Evolutionary conservation across 768 basidiomycete genomes (phyloP), one percentile per base, ranked within the genome.

Genomic region (Gloeostereum incarnatum): DNA sequence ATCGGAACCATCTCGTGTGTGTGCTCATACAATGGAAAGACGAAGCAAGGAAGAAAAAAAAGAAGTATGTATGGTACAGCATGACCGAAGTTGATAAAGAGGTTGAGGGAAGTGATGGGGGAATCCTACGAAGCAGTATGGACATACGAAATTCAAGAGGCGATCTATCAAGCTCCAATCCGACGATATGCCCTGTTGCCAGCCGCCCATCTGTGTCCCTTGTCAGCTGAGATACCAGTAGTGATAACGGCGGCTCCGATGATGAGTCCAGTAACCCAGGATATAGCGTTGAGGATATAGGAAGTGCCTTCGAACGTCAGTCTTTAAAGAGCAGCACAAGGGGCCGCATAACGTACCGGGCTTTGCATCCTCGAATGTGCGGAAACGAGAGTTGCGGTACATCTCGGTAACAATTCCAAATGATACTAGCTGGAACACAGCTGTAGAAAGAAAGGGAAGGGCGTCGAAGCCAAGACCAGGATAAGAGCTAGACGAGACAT

Each of bases 201-300:
- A 24, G 84, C 84, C 26, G 84, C 84, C 85, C 85, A 88, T 40
- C 59, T 61, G 44, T 80, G 62, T 2, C 80, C 79, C 40, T 64
- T 64, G 42, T 73, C 70, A 2, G 79, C 77, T 36, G 73, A 69
- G 41, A 75, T 54, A 2, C 85, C 85, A 1, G 81, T 83, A 17
- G 67, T 55, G 5, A 81, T 60, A 6, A 86, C 73, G 0, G 66
- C 75, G 18, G 60, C 40, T 0, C 68, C 65, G 20, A 75, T 66
- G 19, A 79, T 29, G 34, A 81, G 46, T 19, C 74, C 73, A 13
- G 61, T 47, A 16, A 75, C 49, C 85, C 85, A 88, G 4, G 78
- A 70, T 18, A 81, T 25, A 0, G 65, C 62, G 47, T 75, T 80
- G 9, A 80, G 52, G 27, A 73, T 60, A 43, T 81, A 84, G 2